These are phyloP conservation scores for Scolecobasidium constrictum DNA, from an alignment of 2,329 filamentous ascomycete species.

Conservation along the genomic window DNA sequence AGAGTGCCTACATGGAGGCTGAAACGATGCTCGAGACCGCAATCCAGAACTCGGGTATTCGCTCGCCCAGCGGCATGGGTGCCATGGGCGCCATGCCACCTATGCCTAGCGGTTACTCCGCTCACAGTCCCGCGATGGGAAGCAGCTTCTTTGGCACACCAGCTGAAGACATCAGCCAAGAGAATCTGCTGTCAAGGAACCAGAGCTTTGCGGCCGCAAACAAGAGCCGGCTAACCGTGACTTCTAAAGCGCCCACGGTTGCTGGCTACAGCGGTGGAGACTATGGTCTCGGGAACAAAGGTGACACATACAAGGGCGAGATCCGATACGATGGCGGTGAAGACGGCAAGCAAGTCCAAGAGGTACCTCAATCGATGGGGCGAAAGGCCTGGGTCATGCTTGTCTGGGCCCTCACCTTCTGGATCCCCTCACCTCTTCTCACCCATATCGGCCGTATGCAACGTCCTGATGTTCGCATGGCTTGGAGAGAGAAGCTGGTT, in stretches of 20 bases:
- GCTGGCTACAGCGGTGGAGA: slow-evolving; percentile 58
- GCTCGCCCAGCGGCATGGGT: slow-evolving; percentile 18
- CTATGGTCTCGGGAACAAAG: slow-evolving; percentile 80
- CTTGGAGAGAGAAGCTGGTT: slow-evolving; percentile 91
- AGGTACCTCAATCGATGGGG: slow-evolving; percentile 49
- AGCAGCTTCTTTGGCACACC: slow-evolving; percentile 54
- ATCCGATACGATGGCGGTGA: slow-evolving; percentile 62
- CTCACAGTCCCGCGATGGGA: slow-evolving; percentile 39
- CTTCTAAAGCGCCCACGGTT: slow-evolving; percentile 46
- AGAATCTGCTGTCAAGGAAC: slow-evolving; percentile 52
- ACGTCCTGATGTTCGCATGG: slow-evolving; percentile 89
- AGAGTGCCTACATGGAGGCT: slow-evolving; percentile 93
- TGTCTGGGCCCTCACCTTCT: slow-evolving; percentile 84
- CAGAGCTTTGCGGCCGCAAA: slow-evolving; percentile 35
- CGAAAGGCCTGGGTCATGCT: slow-evolving; percentile 71
- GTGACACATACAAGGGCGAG: slow-evolving; percentile 64
- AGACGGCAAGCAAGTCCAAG: slow-evolving; percentile 64
- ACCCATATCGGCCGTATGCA: slow-evolving; percentile 88
- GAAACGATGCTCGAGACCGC: slow-evolving; percentile 66
- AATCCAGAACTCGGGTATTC: slow-evolving; percentile 12
- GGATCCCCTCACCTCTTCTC: slow-evolving; percentile 81
- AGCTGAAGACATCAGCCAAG: slow-evolving; percentile 55
- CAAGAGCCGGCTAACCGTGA: slow-evolving; percentile 31
- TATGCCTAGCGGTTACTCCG: slow-evolving; percentile 64
- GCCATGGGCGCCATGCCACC: slow-evolving; percentile 29